Conservation (phyloP, 1,284 basidiomycete species). For the Leccinum cinnamomeum region DNA sequence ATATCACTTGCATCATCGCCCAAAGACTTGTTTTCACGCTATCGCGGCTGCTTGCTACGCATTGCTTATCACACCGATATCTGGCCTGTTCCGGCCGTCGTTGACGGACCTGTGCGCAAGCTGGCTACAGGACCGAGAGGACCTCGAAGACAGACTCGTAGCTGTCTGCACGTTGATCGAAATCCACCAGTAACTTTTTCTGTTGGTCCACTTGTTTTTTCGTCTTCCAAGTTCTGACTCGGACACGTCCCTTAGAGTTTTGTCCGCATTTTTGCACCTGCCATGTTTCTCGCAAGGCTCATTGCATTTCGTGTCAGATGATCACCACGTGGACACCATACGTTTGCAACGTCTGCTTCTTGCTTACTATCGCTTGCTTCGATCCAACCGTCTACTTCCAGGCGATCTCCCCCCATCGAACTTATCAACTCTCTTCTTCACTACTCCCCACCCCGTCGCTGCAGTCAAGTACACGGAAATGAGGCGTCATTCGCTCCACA, state of each 20-base stretch:
- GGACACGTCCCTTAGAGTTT: conserved; percentile 39
- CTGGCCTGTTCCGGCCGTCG: conserved; percentile 63
- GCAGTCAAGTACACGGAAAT: conserved; percentile 73
- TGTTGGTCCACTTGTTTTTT: conserved; percentile 49
- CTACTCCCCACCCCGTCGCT: conserved; percentile 56
- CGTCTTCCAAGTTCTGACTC: background rate
- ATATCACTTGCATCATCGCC: conserved; percentile 37
- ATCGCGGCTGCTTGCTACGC: conserved; percentile 50
- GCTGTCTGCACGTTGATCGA: conserved; percentile 65
- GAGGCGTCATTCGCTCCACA: conserved; percentile 72
- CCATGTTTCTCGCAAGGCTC: conserved; percentile 56
- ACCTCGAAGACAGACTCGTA: conserved; percentile 53
- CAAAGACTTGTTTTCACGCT: conserved; percentile 42
- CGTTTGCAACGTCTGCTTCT: conserved; percentile 70
- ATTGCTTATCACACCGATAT: conserved; percentile 55
- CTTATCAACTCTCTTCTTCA: conserved; percentile 54
- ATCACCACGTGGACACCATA: conserved; percentile 35
- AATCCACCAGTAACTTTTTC: conserved; percentile 71
- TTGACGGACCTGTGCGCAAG: conserved; percentile 69
- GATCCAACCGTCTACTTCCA: conserved; percentile 70
- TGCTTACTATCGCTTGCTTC: conserved; percentile 78
- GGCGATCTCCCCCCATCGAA: conserved; percentile 53
- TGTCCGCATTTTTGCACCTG: conserved; percentile 49
- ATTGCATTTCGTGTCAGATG: conserved; percentile 43
- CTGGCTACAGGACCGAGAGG: conserved; percentile 58